Evolutionary conservation across 345 rosid species (phyloP), one percentile per base, ranked within the genome.

Genomic region (Hibiscus syriacus): DNA sequence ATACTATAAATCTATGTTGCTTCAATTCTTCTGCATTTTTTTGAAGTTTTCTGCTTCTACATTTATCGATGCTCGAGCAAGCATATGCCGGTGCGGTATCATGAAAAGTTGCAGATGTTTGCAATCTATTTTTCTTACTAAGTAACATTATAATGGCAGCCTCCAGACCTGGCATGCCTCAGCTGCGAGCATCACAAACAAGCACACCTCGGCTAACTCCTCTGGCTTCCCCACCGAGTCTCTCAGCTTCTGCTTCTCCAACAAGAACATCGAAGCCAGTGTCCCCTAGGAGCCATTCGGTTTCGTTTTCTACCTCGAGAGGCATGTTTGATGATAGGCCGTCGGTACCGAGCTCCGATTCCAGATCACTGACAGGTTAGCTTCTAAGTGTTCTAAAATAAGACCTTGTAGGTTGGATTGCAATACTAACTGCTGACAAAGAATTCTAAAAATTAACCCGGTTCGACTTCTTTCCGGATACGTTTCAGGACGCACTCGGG

Each of bases 241-340:
- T 82, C 16, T 93, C 97, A 19, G 96, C 96, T 73, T 78, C 96
- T 36, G 84, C 77, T 64, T 86, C 98, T 48, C 97, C 98, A 1
- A 81, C 84, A n/a, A 80, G 81, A 67, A 82, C 89, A 12, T 89
- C 97, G 3, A 88, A 86, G 71, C 90, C 97, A 27, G 74, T 67
- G 30, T 90, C 97, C 26, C 97, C 97, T 52, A 85, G 83, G 73
- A 90, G 96, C 22, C 85, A 83, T 60, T 79, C 94, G 19, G 69
- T 90, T 67, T 93, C 97, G 12, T 87, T 87, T 79, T 76, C 98
- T 54, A 81, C 89, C 41, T 78, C 94, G 5, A 86, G 94, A 80
- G 82, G 89, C 72, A 77, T 90, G 81, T 74, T 70, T 69, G 90
- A 88, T 27, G 97, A 88, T 56, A 82, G 97, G 71, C 83, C 92